Evolutionary conservation across 2,329 filamentous ascomycete species (phyloP), one percentile per base, ranked within the genome.

Genomic region (Xylaria sp.): DNA sequence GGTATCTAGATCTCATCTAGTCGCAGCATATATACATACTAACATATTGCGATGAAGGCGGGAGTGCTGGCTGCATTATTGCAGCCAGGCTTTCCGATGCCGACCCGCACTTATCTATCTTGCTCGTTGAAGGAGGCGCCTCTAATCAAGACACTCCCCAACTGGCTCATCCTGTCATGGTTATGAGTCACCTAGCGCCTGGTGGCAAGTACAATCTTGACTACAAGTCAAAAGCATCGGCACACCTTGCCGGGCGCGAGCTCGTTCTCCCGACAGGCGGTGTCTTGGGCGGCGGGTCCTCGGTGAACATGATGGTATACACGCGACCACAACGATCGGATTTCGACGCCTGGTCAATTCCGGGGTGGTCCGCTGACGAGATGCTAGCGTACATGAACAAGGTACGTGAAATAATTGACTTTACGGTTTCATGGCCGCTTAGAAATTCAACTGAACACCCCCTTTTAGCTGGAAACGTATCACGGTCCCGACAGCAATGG

Each of bases 251-350:
- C 9, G 57, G 42, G 20, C 63, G 69, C 1, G 61, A 68, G 47
- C 11, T 68, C 3, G 22, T 62, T 7, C 50, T 73, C 7, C 69
- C 69, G 1, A 54, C 58, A 15, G 72, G 69, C 9, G 81, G 83
- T 27, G 80, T 84, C 0, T 79, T 89, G 0, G 87, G 87, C 20
- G 87, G 87, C 17, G 86, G 86, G 1, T 81, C 79, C 4, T 81
- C 81, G 1, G 80, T 84, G 15, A 85, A 85, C 68, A 80, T 83
- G 68, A 78, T 82, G 76, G 79, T 83, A 71, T 74, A 78, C 44
- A 73, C 67, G 25, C 71, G 79, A 15, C 74, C 76, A 2, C 76
- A 79, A 58, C 64, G 73, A 47, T 71, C 70, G 22, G 79, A 81
- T 50, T 76, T 69, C 1, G 73, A 77, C 25, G 51, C 71, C 1